Evolutionary conservation across 352 stramenopile genomes (phyloP), one percentile per base, ranked within the genome.

Genomic region (Blastocystis sp.): DNA sequence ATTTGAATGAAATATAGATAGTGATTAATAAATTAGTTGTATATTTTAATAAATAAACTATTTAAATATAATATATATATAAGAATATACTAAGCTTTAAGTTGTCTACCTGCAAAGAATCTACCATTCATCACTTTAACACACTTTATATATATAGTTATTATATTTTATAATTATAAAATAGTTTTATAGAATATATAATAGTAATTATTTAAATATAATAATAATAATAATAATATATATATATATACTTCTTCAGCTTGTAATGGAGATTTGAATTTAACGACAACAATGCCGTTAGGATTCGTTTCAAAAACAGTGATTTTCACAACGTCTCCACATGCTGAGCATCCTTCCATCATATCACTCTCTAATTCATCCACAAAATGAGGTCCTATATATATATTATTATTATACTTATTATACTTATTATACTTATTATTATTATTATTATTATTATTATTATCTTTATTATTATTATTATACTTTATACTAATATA

Each of bases 61-160:
- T n/a, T n/a, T n/a, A n/a, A n/a, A n/a, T n/a, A n/a, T n/a, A n/a
- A n/a, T n/a, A n/a, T n/a, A n/a, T n/a, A n/a, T n/a, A n/a, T n/a
- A n/a, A n/a, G n/a, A n/a, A n/a, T n/a, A n/a, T 28, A 62, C 52
- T 34, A 62, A 42, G 52, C 52, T 34, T 48, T 52, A 25, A 62
- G n/a, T 24, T 52, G 16, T 2, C 52, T 24, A 7, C 52, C 52
- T 4, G 52, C 52, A n/a, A 62, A 62, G 34, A 48, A 62, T 3
- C 52, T 39, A 2, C 52, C 52, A 32, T 62, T 31, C 52, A 62
- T 62, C 19, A 18, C 16, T 23, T 49, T 47, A 9, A 62, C 36
- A 32, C 52, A 62, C 52, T 62, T 54, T 21, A 6, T 13, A 23
- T 62, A 19, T 41, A 16, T 16, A 10, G n/a, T 23, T 13, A 2